Conservation (phyloP, 78 protist genomes). For the slime mould (Dictyostelium discoideum) region DNA sequence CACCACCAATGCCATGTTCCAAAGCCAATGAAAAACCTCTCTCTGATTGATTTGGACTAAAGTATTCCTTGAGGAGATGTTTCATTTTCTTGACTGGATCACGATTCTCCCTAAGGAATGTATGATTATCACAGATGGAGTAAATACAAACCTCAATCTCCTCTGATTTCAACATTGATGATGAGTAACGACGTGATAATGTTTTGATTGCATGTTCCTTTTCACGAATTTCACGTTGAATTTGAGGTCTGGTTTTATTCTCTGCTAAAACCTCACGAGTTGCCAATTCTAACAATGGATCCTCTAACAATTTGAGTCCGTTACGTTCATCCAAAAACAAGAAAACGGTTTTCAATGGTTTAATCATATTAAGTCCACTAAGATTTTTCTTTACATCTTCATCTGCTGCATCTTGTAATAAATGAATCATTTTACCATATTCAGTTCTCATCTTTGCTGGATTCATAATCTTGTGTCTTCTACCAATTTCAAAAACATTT, state of each 20-base stretch:
- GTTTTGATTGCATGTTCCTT: constrained; percentile 89
- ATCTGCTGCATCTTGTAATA: constrained; percentile 87
- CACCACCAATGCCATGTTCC: constrained; percentile 79
- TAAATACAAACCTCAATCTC: constrained; percentile 82
- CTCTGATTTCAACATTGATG: neutral
- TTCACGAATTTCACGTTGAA: constrained; percentile 65
- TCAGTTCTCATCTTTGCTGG: constrained; percentile 90
- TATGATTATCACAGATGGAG: constrained; percentile 90
- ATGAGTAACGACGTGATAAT: constrained; percentile 71
- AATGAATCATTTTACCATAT: constrained; percentile 93
- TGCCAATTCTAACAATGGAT: constrained; percentile 84
- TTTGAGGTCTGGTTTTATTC: constrained; percentile 29
- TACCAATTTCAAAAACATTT: constrained; percentile 90
- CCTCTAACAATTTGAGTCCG: constrained; percentile 59
- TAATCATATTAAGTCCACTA: constrained; percentile 70
- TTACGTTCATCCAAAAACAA: constrained; percentile 21
- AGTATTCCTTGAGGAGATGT: constrained; percentile 40
- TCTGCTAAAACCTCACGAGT: constrained; percentile 79
- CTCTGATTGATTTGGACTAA: constrained; percentile 47
- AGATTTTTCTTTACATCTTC: constrained; percentile 37
- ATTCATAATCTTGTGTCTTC: constrained; percentile 95
- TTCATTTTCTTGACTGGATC: constrained; percentile 81
- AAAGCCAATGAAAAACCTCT: constrained; percentile 62
- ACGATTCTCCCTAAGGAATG: constrained; percentile 77
- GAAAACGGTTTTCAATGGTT: constrained; percentile 88